Evolutionary conservation across 1,284 basidiomycete species (phyloP).

Genomic region (Coriolopsis trogii): DNA sequence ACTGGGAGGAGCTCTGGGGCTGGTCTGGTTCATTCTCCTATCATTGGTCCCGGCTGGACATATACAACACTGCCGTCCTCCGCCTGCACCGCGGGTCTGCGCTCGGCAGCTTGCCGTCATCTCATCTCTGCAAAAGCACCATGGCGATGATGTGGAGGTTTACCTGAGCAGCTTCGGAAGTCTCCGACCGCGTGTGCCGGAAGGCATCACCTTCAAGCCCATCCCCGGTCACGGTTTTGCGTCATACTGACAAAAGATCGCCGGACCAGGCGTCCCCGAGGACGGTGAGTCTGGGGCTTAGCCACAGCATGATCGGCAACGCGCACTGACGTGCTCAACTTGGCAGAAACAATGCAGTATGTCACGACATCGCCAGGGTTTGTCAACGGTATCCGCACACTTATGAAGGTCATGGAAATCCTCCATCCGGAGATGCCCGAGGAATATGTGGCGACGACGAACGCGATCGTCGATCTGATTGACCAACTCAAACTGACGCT

Average conservation of each 20-base stretch:
- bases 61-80: conserved; percentile 73
- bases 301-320: too few relatives aligned
- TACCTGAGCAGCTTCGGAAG: not conserved
- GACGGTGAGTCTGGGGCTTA: too few relatives aligned
- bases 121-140: not conserved
- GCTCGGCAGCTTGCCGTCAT: conserved; percentile 42
- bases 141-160: not conserved
- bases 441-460: not conserved
- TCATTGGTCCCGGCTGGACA: conserved; percentile 64
- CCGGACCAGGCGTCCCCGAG: too few relatives aligned
- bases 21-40: conserved; percentile 74
- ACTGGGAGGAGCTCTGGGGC: conserved; percentile 77
- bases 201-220: not conserved
- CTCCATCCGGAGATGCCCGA: not conserved
- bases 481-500: not conserved
- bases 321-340: too few relatives aligned
- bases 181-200: not conserved
- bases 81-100: conserved; percentile 67
- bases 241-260: too few relatives aligned
- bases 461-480: not conserved
- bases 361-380: not conserved
- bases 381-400: not conserved
- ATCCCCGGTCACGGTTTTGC: not conserved
- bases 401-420: not conserved
- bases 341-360: too few relatives aligned